These are phyloP conservation scores for Colletotrichum lini DNA, from an alignment of 2,329 filamentous ascomycete species.

Conservation along the genomic window DNA sequence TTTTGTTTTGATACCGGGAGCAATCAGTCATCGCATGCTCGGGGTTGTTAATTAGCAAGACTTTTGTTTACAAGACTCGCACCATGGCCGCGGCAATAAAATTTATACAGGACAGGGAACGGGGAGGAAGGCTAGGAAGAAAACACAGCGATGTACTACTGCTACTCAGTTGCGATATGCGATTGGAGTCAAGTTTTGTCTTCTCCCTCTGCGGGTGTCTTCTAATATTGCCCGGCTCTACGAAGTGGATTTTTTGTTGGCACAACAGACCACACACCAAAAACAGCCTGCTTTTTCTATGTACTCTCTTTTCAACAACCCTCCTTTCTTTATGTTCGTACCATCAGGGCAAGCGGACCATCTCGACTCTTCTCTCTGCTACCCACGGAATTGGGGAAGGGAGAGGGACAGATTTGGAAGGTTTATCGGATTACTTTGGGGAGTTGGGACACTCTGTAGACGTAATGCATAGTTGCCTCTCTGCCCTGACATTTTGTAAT, in stretches of 20 bases:
- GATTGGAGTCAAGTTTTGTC: slow-evolving; percentile 5
- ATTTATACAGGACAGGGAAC: slow-evolving; percentile 1
- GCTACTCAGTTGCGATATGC: neutral
- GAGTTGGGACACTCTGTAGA: slow-evolving; percentile 9
- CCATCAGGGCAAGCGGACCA: neutral
- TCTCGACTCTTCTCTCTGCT: slow-evolving; percentile 5
- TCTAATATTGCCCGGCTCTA: neutral
- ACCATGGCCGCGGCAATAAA: slow-evolving; percentile 19
- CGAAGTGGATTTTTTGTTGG: neutral
- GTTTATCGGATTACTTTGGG: neutral
- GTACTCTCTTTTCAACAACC: neutral
- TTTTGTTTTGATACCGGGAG: slow-evolving; percentile 20
- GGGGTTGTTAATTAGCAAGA: slow-evolving; percentile 10
- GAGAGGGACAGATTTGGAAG: neutral
- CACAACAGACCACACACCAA: neutral
- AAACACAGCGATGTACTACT: slow-evolving; percentile 2
- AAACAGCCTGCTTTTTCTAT: slow-evolving; percentile 1
- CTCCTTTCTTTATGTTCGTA: slow-evolving; percentile 12
- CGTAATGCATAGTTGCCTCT: slow-evolving; percentile 16
- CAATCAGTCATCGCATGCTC: slow-evolving; percentile 15
- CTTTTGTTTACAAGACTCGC: neutral
- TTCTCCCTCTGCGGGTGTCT: neutral
- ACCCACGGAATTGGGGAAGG: neutral
- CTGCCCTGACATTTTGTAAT: neutral
- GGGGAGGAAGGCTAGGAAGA: neutral